Evolutionary conservation across 441 rosid species (phyloP).

Genomic region (Euphorbia schlechtendalii): DNA sequence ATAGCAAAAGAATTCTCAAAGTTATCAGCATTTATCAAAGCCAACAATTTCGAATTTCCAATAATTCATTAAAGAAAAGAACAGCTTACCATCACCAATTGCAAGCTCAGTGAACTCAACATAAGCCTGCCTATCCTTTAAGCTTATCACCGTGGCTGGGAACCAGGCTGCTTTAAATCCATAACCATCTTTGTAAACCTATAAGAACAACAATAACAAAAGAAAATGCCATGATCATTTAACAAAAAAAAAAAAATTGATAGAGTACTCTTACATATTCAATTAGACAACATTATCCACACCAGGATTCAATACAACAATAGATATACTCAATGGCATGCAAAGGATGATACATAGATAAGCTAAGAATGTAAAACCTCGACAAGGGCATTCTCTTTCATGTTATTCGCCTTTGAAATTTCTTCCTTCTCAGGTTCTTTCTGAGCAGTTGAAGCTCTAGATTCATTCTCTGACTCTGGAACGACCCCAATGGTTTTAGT

Average conservation of each 20-base stretch:
- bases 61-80: slow-evolving; percentile 5
- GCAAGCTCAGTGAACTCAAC: slow-evolving; percentile 64
- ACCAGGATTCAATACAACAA: background rate
- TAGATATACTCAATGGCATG: background rate
- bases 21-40: slow-evolving; percentile 5
- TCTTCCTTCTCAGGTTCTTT: slow-evolving; percentile 31
- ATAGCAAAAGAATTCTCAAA: background rate
- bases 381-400: slow-evolving; percentile 72
- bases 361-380: slow-evolving; percentile 60
- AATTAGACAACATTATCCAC: background rate
- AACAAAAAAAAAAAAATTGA: background rate
- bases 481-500: slow-evolving; percentile 33
- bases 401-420: slow-evolving; percentile 32
- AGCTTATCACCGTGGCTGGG: slow-evolving; percentile 59
- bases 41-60: slow-evolving; percentile 8
- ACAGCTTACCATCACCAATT: slow-evolving; percentile 54
- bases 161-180: slow-evolving; percentile 79
- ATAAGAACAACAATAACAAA: slow-evolving; percentile 12
- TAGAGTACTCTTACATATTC: background rate
- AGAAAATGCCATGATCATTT: slow-evolving; percentile 1
- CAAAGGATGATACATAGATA: background rate
- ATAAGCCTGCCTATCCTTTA: slow-evolving; percentile 73
- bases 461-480: slow-evolving; percentile 42
- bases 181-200: slow-evolving; percentile 85
- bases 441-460: slow-evolving; percentile 30